phyloP scores from a whole-genome alignment of 306 rosid genomes.

The Heteromeles arbutifolia region DNA sequence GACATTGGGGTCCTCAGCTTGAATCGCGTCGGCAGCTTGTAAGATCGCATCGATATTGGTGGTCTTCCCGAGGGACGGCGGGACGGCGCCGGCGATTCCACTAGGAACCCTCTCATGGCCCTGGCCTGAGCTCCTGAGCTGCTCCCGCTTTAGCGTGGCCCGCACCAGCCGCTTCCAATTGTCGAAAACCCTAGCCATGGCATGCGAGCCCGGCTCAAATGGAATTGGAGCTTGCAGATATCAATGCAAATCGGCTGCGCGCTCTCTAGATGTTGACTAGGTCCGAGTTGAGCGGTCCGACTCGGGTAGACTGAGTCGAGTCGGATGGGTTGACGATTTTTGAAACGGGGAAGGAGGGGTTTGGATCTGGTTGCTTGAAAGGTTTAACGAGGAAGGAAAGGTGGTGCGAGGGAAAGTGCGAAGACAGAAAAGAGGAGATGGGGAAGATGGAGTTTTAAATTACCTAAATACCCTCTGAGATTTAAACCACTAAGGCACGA shows the following conservation, averaged over 20 bases:
- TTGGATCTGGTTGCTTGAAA: background rate
- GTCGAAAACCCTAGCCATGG: constrained; percentile 68
- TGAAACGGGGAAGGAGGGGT: constrained; percentile 6
- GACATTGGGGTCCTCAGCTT: constrained; percentile 61
- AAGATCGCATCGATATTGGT: constrained; percentile 75
- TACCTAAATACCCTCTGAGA: background rate
- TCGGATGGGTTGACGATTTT: background rate
- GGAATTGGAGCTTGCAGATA: constrained; percentile 3
- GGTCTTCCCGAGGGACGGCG: constrained; percentile 60
- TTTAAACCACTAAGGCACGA: background rate
- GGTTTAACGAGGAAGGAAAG: background rate
- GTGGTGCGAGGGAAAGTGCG: background rate
- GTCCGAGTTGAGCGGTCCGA: background rate
- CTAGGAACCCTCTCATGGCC: constrained; percentile 54
- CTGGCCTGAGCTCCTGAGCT: constrained; percentile 56
- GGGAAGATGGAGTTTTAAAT: background rate
- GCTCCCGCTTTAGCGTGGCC: constrained; percentile 67
- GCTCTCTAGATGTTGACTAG: background rate
- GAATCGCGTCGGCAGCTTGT: constrained; percentile 90
- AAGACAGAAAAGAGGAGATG: background rate
- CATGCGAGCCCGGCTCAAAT: constrained; percentile 19
- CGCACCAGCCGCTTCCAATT: constrained; percentile 87
- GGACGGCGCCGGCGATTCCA: constrained; percentile 81
- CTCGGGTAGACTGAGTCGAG: constrained; percentile 6
- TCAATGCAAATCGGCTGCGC: background rate